phyloP scores from a whole-genome alignment of 208 protist genomes.

The Porcisia hertigi region DNA sequence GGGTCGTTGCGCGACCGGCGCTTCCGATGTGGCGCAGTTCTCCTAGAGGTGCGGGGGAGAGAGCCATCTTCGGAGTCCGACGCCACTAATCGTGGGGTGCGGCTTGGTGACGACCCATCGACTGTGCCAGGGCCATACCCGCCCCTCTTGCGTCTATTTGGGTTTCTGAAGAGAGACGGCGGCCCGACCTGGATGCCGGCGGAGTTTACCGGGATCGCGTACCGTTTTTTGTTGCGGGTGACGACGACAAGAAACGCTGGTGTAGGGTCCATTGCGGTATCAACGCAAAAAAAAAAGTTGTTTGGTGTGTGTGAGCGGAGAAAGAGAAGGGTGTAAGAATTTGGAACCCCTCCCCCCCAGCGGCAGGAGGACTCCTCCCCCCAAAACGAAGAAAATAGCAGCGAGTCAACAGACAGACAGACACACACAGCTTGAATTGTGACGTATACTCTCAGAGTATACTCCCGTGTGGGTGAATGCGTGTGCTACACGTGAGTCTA shows the following conservation, averaged over 20 bases:
- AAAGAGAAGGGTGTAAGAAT: background rate
- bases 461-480: no score
- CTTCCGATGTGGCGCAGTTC: background rate
- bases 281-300: background rate
- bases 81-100: background rate
- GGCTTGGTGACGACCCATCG: background rate
- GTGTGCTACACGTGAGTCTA: background rate
- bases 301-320: background rate
- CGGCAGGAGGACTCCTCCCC: no score
- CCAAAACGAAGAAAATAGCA: background rate
- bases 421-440: no score
- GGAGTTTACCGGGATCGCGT: constrained; percentile 13
- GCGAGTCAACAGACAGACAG: background rate
- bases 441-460: no score
- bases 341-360: no score
- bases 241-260: constrained; percentile 6
- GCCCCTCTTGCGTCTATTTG: constrained; percentile 7
- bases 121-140: constrained; percentile 22
- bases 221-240: constrained; percentile 16
- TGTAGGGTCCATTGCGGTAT: background rate
- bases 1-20: background rate
- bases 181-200: constrained; percentile 11
- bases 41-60: background rate
- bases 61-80: background rate
- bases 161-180: constrained; percentile 5